Base-by-base conservation (phyloP, 768 basidiomycete species). In the Cubamyces sp. region DNA sequence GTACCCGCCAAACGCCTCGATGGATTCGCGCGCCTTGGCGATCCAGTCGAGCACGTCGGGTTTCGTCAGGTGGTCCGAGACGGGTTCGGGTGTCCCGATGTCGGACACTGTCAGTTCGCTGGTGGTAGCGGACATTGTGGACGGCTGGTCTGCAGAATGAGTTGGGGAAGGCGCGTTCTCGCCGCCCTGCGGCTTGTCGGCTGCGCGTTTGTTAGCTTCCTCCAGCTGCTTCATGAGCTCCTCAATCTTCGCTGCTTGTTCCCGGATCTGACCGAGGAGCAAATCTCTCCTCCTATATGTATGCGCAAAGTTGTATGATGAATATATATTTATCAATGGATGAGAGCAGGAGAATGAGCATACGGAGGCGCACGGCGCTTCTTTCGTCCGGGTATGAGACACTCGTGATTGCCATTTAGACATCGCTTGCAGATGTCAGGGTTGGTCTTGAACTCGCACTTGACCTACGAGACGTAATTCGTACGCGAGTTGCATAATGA, bases 381-480 rank as follows among this genome's bases (percentile, higher is more conserved):
- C 74, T 91, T 92, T 64, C 88, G 81, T n/a, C 90, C 91, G n/a
- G 91, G 91, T 52, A 89, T 90, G 43, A 87, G 75, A 66, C 91
- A 93, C 54, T 90, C 88, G 58, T 90, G 86, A 6, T 83, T 84
- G 11, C 87, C 87, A 62, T 84, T 83, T 57, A 82, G 73, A 68
- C 91, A 93, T 12, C 91, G 86, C 70, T 84, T 90, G 74, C 91
- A 93, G 3, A 85, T 84, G 68, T 92, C 89, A 15, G 80, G 83
- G 52, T 89, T 87, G 15, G 82, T 83, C 71, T 78, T 84, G 74
- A 90, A 88, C 73, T 91, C 90, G 71, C 91, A 93, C 66, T 82
- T 86, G 60, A 92, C 90, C 79, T 91, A 79, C 64, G 48, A 76
- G 69, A 2, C n/a, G 54, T 8, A 41, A 0, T 25, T 40, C 14